phyloP scores from a whole-genome alignment of 805 yeast genomes.

The Pichia paraexigua region DNA sequence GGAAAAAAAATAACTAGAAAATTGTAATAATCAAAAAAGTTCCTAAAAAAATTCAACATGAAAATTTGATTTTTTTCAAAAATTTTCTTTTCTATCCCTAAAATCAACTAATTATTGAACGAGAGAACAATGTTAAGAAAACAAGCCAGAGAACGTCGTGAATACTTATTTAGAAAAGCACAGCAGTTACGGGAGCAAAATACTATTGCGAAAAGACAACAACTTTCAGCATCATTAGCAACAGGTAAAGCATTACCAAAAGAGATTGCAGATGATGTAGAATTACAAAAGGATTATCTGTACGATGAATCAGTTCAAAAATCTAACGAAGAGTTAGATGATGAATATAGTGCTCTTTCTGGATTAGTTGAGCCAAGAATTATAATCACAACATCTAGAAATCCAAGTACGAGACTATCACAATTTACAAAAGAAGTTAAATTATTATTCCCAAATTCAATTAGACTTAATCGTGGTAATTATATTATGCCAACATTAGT shows the following conservation, averaged over 20 bases:
- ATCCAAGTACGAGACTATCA: conserved; percentile 74
- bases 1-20: too few species aligned
- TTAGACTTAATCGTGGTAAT: conserved; percentile 89
- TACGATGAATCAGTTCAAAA: conserved; percentile 74
- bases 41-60: background rate
- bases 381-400: conserved; percentile 88
- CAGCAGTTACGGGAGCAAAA: conserved; percentile 85
- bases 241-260: conserved; percentile 85
- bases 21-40: too few species aligned
- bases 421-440: conserved; percentile 93
- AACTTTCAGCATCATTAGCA: conserved; percentile 80
- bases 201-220: conserved; percentile 77
- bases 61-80: background rate
- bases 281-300: conserved; percentile 71
- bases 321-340: conserved; percentile 50
- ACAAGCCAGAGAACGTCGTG: conserved; percentile 95
- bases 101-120: too few species aligned
- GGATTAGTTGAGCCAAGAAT: conserved; percentile 89
- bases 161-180: conserved; percentile 82
- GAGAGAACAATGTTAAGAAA: conserved; percentile 56
- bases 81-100: background rate
- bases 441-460: conserved; percentile 80
- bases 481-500: conserved; percentile 80
- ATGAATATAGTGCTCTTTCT: conserved; percentile 80
- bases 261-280: conserved; percentile 81